Conservation (phyloP, 139 green algal species). For the Tetradesmus lagerheimii region DNA sequence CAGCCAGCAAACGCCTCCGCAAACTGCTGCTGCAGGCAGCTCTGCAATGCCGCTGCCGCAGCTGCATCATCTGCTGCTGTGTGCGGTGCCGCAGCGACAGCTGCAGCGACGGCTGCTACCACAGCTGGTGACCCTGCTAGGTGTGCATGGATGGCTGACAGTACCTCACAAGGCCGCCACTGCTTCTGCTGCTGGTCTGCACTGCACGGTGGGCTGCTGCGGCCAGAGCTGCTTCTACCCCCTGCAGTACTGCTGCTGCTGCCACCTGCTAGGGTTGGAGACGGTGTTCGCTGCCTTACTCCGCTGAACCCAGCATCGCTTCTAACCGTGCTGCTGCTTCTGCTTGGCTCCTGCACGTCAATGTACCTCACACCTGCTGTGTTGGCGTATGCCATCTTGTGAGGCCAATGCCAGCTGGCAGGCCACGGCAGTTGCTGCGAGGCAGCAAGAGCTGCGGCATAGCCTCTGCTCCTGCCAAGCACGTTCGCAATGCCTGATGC, state of each 20-base stretch:
- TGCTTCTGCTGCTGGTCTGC: constrained; percentile 21
- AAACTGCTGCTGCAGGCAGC: constrained; percentile 24
- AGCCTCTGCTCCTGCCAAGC: not conserved
- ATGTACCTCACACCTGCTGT: not conserved
- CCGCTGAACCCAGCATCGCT: not conserved
- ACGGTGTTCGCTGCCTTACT: not conserved
- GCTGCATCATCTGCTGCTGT: not conserved
- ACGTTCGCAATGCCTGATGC: not conserved
- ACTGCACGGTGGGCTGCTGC: not conserved
- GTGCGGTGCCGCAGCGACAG: not conserved
- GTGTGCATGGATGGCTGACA: not conserved
- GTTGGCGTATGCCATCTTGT: not conserved
- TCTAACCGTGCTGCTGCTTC: not conserved
- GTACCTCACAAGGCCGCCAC: not conserved
- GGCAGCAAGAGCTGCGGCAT: not conserved
- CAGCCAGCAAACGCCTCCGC: constrained; percentile 11
- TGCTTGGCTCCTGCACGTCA: not conserved
- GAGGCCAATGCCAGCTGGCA: not conserved
- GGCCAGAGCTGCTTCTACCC: not conserved
- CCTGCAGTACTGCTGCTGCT: not conserved
- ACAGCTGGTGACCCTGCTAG: not conserved
- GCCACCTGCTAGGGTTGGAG: not conserved
- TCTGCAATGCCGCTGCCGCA: not conserved
- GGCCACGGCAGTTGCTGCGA: not conserved
- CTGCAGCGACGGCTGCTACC: not conserved